Evolutionary conservation across 805 yeast genomes (phyloP).

Genomic region (Kuraishia ogatae): DNA sequence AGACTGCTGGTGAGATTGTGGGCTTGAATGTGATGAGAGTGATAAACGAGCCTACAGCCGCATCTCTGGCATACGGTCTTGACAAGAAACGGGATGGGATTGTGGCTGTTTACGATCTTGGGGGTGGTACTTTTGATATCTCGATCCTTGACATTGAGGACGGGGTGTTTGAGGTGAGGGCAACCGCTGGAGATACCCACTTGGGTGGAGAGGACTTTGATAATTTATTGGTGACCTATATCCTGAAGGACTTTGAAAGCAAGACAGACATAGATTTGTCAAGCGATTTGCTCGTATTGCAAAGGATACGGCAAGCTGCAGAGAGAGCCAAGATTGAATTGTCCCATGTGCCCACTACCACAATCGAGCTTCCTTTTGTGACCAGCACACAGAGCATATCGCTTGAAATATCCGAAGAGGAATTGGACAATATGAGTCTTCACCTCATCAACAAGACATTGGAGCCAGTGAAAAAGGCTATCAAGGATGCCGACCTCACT

Average conservation of each 20-base stretch:
- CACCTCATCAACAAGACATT: constrained; percentile 65
- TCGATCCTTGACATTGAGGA: constrained; percentile 92
- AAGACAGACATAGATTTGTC: constrained; percentile 60
- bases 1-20: constrained; percentile 91
- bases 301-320: constrained; percentile 81
- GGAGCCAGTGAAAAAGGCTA: constrained; percentile 72
- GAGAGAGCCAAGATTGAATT: constrained; percentile 87
- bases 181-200: constrained; percentile 93
- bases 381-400: constrained; percentile 38
- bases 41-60: constrained; percentile 85
- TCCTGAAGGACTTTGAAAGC: constrained; percentile 70
- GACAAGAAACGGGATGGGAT: constrained; percentile 56
- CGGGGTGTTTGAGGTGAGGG: constrained; percentile 93
- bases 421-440: constrained; percentile 37
- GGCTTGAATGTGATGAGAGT: constrained; percentile 84
- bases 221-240: constrained; percentile 71
- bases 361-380: constrained; percentile 75
- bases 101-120: constrained; percentile 93
- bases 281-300: constrained; percentile 68
- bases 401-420: constrained; percentile 37
- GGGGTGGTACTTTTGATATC: constrained; percentile 97
- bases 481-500: constrained; percentile 68
- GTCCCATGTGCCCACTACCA: constrained; percentile 64
- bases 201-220: constrained; percentile 89
- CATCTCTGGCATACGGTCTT: constrained; percentile 88